Evolutionary conservation across 2,329 filamentous ascomycete genomes (phyloP).

Genomic region (Sporothrix brunneoviolacea): DNA sequence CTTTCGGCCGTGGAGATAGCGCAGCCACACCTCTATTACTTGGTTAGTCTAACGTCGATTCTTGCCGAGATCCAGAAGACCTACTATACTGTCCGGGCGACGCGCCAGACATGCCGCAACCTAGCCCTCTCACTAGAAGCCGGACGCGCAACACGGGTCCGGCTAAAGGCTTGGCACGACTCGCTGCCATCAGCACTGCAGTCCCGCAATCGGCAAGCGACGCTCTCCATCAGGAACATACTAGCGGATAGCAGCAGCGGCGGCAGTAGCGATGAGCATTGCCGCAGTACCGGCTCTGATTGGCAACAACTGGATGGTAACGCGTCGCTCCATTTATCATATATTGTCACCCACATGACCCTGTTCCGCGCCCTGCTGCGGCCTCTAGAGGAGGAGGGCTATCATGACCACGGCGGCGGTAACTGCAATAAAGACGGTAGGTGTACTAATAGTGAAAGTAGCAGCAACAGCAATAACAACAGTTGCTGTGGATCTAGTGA

Average conservation of each 20-base stretch:
- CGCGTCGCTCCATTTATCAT: slow-evolving; percentile 26
- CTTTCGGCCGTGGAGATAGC: slow-evolving; percentile 14
- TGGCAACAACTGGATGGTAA: slow-evolving; percentile 22
- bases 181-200: slow-evolving; percentile 19
- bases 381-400: slow-evolving; percentile 22
- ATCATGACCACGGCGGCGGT: neutral
- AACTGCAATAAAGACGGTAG: neutral
- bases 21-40: slow-evolving; percentile 23
- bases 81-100: slow-evolving; percentile 26
- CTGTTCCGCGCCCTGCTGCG: slow-evolving; percentile 28
- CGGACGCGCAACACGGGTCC: slow-evolving; percentile 22
- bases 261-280: neutral
- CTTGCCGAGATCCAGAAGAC: slow-evolving; percentile 27
- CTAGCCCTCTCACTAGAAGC: slow-evolving; percentile 25
- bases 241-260: neutral
- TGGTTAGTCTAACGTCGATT: slow-evolving; percentile 26
- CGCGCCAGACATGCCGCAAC: slow-evolving; percentile 24
- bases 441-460: too few species aligned
- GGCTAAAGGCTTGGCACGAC: slow-evolving; percentile 27
- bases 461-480: neutral
- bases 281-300: neutral
- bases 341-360: slow-evolving; percentile 30
- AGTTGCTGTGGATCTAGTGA: too few species aligned
- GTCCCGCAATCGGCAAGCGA: neutral
- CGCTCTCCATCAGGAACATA: neutral